A percentile compares a stretch with the other conserved stretches of the same genome.
Conservation (phyloP, 1,284 basidiomycete genomes). For the Wallemia hederae region DNA sequence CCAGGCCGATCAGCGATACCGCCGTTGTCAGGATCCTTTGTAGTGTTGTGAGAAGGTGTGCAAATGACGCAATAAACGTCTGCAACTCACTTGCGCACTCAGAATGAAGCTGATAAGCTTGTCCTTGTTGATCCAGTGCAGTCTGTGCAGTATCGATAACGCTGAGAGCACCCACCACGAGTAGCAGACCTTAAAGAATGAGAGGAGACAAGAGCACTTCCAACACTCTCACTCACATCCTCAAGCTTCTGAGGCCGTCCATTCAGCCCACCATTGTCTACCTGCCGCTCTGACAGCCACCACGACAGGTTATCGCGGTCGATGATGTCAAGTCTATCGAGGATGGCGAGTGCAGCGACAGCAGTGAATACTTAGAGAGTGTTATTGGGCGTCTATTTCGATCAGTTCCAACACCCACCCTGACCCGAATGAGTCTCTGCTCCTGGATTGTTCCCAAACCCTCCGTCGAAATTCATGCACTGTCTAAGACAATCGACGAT, state of each 20-base stretch:
- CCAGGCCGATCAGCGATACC: conserved; percentile 85
- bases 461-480: conserved; percentile 84
- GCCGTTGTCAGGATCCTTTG: conserved; percentile 57
- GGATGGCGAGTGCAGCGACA: conserved; percentile 54
- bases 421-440: conserved; percentile 79
- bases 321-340: conserved; percentile 43
- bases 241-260: conserved; percentile 93
- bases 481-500: conserved; percentile 41
- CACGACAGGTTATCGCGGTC: conserved; percentile 47
- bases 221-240: conserved; percentile 38
- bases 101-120: conserved; percentile 57
- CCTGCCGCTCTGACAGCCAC: conserved; percentile 81
- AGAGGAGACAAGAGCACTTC: background rate
- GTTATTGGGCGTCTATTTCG: background rate
- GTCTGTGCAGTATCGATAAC: conserved; percentile 50
- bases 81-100: conserved; percentile 38
- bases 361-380: conserved; percentile 57
- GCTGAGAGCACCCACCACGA: conserved; percentile 88
- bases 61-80: background rate
- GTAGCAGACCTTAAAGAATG: conserved; percentile 62
- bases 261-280: conserved; percentile 77
- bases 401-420: conserved; percentile 23
- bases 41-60: background rate
- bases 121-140: conserved; percentile 70
- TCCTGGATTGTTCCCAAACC: conserved; percentile 54